These are phyloP conservation scores for Galeopsis tetrahit DNA, from an alignment of 257 asterid species.

Conservation along the genomic window DNA sequence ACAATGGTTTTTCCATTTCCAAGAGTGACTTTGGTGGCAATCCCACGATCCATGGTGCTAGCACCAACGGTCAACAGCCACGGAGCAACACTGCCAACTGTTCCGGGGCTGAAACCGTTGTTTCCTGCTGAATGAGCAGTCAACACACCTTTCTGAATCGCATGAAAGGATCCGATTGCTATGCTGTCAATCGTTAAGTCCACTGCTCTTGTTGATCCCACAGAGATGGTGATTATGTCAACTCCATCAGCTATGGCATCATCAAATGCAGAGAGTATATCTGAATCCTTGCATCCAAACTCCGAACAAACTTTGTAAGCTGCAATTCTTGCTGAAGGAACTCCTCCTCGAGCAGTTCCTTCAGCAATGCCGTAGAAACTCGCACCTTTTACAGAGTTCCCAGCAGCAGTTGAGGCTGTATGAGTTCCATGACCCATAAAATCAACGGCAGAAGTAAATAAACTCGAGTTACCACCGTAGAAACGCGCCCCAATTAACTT, in stretches of 20 bases:
- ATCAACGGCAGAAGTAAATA: conserved; percentile 35
- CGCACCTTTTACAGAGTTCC: conserved; percentile 35
- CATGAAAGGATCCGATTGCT: conserved; percentile 49
- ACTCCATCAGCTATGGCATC: conserved; percentile 47
- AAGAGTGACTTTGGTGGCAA: conserved; percentile 38
- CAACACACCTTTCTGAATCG: conserved; percentile 38
- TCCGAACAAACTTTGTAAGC: conserved; percentile 36
- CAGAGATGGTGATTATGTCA: conserved; percentile 41
- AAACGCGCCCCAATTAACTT: conserved; percentile 40
- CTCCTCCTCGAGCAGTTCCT: conserved; percentile 50
- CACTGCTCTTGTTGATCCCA: not conserved
- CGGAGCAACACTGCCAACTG: conserved; percentile 40
- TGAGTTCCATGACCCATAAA: conserved; percentile 48
- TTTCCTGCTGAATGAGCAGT: conserved; percentile 51
- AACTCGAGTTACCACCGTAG: conserved; percentile 9
- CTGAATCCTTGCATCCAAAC: conserved; percentile 24
- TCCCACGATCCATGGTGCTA: conserved; percentile 41
- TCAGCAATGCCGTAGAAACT: conserved; percentile 47
- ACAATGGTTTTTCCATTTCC: conserved; percentile 41
- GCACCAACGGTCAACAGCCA: conserved; percentile 55
- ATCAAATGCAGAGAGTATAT: conserved; percentile 38
- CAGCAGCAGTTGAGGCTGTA: conserved; percentile 52
- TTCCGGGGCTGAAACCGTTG: not conserved
- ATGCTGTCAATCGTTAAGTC: conserved; percentile 9
- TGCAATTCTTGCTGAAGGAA: conserved; percentile 50